Evolutionary conservation across 306 rosid species (phyloP).

Genomic region (Vachellia collinsii): DNA sequence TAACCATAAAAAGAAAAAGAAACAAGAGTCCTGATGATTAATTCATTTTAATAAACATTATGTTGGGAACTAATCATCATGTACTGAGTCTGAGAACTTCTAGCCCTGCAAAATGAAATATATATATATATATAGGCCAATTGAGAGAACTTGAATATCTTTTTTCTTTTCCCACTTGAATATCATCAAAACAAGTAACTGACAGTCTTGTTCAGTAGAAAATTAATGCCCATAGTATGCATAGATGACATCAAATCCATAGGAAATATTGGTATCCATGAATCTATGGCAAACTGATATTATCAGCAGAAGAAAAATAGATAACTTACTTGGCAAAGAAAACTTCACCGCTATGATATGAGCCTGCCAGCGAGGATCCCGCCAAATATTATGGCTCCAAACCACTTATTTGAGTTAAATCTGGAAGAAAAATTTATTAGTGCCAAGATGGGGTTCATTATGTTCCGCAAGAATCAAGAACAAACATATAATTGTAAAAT

Average conservation of each 20-base stretch:
- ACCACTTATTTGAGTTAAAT: conserved; percentile 95
- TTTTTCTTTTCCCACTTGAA: not conserved
- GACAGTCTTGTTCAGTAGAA: not conserved
- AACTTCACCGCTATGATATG: conserved; percentile 49
- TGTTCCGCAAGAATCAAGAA: conserved; percentile 28
- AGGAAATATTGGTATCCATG: not conserved
- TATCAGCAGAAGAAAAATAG: not conserved
- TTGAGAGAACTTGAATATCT: not conserved
- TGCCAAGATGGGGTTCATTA: conserved; percentile 15
- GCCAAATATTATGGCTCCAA: conserved; percentile 82
- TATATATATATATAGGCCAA: not conserved
- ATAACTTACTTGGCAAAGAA: not conserved
- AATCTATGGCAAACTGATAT: conserved; percentile 11
- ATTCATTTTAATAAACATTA: not conserved
- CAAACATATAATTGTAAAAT: conserved; percentile 1
- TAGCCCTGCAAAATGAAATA: not conserved
- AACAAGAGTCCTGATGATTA: not conserved
- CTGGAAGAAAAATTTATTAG: conserved; percentile 42
- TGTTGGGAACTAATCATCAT: not conserved
- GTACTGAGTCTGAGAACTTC: not conserved
- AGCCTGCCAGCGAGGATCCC: conserved; percentile 79
- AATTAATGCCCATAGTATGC: not conserved
- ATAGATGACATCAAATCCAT: conserved; percentile 14
- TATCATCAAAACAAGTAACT: not conserved
- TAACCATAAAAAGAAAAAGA: not conserved